These are phyloP conservation scores for slime mould (Dictyostelium discoideum) DNA, from an alignment of 78 protist species.

Conservation along the genomic window DNA sequence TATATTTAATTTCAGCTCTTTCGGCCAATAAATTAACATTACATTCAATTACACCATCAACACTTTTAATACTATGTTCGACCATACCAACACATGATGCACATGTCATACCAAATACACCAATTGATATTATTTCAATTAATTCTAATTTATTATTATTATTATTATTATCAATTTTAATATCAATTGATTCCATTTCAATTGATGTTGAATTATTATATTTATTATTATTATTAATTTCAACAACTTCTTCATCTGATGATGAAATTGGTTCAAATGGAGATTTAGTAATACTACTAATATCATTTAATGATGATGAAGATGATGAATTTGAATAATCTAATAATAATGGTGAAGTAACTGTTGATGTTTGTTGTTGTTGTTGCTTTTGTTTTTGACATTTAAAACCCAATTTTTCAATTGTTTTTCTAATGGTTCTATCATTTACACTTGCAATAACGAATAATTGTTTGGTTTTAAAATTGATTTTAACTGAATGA, in stretches of 20 bases:
- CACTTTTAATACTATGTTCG: slow-evolving; percentile 48
- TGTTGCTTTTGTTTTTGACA: not conserved
- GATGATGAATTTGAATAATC: not conserved
- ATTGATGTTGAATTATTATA: not conserved
- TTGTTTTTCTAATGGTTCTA: slow-evolving; percentile 2
- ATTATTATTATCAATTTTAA: slow-evolving; percentile 13
- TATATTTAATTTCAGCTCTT: slow-evolving; percentile 60
- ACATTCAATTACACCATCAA: slow-evolving; percentile 58
- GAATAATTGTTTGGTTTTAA: not conserved
- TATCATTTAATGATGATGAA: not conserved
- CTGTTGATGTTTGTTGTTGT: not conserved
- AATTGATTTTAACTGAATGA: not conserved
- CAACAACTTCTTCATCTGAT: not conserved
- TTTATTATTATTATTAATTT: not conserved
- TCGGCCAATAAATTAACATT: slow-evolving; percentile 60
- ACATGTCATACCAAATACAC: slow-evolving; percentile 83
- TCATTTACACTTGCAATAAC: slow-evolving; percentile 7
- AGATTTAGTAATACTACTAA: not conserved
- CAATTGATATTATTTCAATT: slow-evolving; percentile 20
- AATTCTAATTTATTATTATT: not conserved
- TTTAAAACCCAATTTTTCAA: slow-evolving; percentile 34
- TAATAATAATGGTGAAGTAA: not conserved
- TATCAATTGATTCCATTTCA: slow-evolving; percentile 26
- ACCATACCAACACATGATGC: slow-evolving; percentile 81
- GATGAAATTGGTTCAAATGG: not conserved